Base-by-base conservation (phyloP, 2,329 filamentous ascomycete species). In the Cordyceps javanica region DNA sequence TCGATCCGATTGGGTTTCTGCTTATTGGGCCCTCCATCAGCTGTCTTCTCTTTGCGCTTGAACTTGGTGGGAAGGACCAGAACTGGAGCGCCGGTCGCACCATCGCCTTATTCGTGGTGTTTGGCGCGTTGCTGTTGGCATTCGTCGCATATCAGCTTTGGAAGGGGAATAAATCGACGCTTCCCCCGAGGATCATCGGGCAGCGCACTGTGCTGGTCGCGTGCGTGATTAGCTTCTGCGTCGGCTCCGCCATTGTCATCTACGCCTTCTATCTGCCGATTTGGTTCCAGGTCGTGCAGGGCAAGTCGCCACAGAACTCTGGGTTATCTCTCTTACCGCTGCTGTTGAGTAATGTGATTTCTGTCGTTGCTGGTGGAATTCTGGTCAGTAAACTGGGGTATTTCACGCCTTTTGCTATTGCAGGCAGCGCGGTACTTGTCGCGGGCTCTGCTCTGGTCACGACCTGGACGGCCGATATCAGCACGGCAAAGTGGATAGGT, bases 151-250 rank as follows among this genome's bases (percentile, higher is more conserved):
- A 70, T 1, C 69, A 76, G 62, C 56, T 64, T 36, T 60, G 66
- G n/a, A 63, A 65, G 59, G 68, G 68, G 2, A 59, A 68, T 4
- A 70, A 65, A 0, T 73, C 72, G 1, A 76, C 70, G 1, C 62
- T 75, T 3, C 69, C 74, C 61, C 85, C 88, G 21, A 92, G 79
- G 19, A 93, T 83, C 9, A 94, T 83, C 38, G 81, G 81, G 60
- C 87, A 86, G 57, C 90, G 83, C 64, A 95, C 89, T 2, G 95
- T 75, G 0, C 89, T 90, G 0, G 91, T 91, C 13, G 71, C 68
- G 13, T 64, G 70, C 48, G 67, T 63, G 42, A 60, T 67, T 26
- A 62, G 67, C 44, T 65, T 71, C 45, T 67, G 57, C 21, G 61
- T 69, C 7, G 63, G 70, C 23, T 63, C 68, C 9, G 51, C 65